phyloP scores from a whole-genome alignment of 495 filamentous ascomycete species.

The Tuber melanosporum region DNA sequence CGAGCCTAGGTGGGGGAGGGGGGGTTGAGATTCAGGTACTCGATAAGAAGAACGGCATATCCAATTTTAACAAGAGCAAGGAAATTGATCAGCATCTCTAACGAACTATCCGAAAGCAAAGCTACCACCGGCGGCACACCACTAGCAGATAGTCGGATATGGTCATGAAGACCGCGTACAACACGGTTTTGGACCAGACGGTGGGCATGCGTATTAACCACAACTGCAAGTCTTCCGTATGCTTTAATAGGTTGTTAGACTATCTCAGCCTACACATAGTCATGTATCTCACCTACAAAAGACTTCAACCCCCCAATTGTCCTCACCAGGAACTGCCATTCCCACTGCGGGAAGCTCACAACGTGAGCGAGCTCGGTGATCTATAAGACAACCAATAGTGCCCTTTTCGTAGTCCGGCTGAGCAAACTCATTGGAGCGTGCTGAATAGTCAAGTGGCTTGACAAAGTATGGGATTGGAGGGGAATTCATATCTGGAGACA shows the following conservation, averaged over 20 bases:
- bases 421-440: constrained; percentile 42
- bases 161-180: not conserved
- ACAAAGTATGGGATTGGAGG: constrained; percentile 22
- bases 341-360: constrained; percentile 45
- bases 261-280: not conserved
- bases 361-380: constrained; percentile 43
- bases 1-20: no score
- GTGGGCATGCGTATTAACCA: constrained; percentile 21
- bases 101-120: no score
- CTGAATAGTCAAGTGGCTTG: constrained; percentile 23
- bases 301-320: constrained; percentile 28
- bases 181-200: constrained; percentile 4
- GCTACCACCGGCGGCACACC: constrained; percentile 16
- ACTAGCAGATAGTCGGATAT: constrained; percentile 28
- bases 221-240: constrained; percentile 6
- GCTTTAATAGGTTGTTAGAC: constrained; percentile 20
- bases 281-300: constrained; percentile 29
- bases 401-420: not conserved
- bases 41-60: no score
- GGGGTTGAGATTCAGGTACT: no score
- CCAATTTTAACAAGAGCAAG: no score
- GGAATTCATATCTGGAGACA: constrained; percentile 1
- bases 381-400: constrained; percentile 48
- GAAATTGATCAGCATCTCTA: no score
- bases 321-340: constrained; percentile 41